Evolutionary conservation across 2,329 filamentous ascomycete genomes (phyloP), one percentile per base, ranked within the genome.

Genomic region (Cladophialophora carrionii): DNA sequence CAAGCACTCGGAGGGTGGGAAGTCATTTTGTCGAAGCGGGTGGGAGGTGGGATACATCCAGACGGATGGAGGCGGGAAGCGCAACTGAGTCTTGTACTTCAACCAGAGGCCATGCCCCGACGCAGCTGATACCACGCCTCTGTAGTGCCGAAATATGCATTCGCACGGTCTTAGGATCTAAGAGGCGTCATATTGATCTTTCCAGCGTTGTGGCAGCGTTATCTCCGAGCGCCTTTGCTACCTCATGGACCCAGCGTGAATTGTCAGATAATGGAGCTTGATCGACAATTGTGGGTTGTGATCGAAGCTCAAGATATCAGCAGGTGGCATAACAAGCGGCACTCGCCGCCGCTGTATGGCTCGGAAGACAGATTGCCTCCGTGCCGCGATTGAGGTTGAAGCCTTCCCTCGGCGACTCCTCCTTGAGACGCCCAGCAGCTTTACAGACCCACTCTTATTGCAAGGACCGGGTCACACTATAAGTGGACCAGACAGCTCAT

Each of bases 1-100:
- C 61, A 63, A 26, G 43, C 17, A 51, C 34, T 41, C 8, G 61
- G 54, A n/a, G 29, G 17, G 43, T 63, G 54, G 29, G 54, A 63
- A 24, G 61, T 43, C 61, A 63, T 63, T 22, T 55, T 43, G 48
- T 26, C 22, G 46, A 20, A 49, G 22, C 4, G n/a, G 4, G 20
- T 24, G 46, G 14, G 46, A 49, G n/a, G 7, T 17, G 22, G 20
- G 46, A 12, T 9, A 17, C 22, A 12, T 49, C 12, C 22, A 49
- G 46, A 49, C 6, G 10, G 22, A 14, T 10, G n/a, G 22, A 49
- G 22, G 20, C 2, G 12, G n/a, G 20, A 20, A 49, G 6, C 46
- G 20, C 8, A 49, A n/a, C 10, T n/a, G 12, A 26, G 12, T 49
- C 46, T 49, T 49, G 46, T 49, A 49, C 46, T 49, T 49, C 34